Evolutionary conservation across 1,139 yeast genomes (phyloP).

Genomic region (Kurtzmaniella natalensis): DNA sequence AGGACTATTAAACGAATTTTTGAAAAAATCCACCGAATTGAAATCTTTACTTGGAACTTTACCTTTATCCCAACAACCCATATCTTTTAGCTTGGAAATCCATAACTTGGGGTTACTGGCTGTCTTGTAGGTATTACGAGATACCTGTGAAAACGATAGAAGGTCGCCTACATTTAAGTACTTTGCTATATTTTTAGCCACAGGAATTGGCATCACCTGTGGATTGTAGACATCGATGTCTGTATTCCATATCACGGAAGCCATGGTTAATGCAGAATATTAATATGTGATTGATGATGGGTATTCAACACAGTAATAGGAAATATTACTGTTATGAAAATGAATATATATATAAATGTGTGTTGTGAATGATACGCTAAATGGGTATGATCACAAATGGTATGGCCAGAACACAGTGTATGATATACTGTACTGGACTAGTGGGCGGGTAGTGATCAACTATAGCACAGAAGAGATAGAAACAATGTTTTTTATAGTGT

Average conservation of each 20-base stretch:
- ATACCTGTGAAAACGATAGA: constrained; percentile 30
- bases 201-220: constrained; percentile 37
- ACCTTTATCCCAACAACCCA: constrained; percentile 46
- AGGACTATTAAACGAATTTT: constrained; percentile 18
- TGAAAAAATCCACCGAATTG: constrained; percentile 3
- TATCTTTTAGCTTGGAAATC: constrained; percentile 42
- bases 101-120: constrained; percentile 44
- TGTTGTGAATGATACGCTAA: too few species aligned
- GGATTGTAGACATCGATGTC: constrained; percentile 46
- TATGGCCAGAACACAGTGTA: too few species aligned
- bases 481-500: too few species aligned
- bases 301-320: too few species aligned
- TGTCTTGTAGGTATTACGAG: constrained; percentile 34
- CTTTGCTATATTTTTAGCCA: constrained; percentile 33
- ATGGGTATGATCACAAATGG: too few species aligned
- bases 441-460: too few species aligned
- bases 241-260: constrained; percentile 46
- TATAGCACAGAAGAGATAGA: too few species aligned
- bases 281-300: too few species aligned
- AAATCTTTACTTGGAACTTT: constrained; percentile 8
- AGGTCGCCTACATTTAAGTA: constrained; percentile 36
- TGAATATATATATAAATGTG: too few species aligned
- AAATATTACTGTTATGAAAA: too few species aligned
- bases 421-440: too few species aligned
- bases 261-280: too few species aligned